Evolutionary conservation across 129 eudicot species (phyloP), one percentile per base, ranked within the genome.

Genomic region (Tagetes erecta): DNA sequence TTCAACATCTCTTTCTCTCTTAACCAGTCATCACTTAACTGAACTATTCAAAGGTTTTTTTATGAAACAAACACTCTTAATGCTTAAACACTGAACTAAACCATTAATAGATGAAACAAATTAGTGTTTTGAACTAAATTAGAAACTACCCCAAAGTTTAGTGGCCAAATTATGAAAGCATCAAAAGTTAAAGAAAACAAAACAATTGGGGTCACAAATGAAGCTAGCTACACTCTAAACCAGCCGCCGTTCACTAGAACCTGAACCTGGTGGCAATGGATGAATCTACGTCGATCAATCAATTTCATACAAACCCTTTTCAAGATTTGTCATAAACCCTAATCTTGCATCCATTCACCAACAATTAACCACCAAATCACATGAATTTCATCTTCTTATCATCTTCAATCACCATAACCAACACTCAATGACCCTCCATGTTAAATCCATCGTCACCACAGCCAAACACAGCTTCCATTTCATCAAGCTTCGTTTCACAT

Each of bases 371-470:
- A 27, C 60, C 78, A 59, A 41, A 58, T 46, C 70, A 62, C 78
- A 74, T 74, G 78, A 74, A 64, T 76, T n/a, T 20, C 27, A 20
- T 20, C 27, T 20, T 56, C 44, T 36, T 68, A 34, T 62, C 67
- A 38, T 46, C 74, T 63, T 12, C 75, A 60, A 42, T 79, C 81
- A 44, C 70, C 8, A 60, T 60, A 70, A 36, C 74, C 77, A 4
- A 42, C 77, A 71, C 71, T 76, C 80, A 82, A 88, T 88, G 95
- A 75, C 82, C 86, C 88, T 88, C 83, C 87, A 82, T 85, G 84
- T 80, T 53, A 81, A 78, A 81, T 81, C 76, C 81, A 81, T 84
- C 64, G 83, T 85, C 78, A 70, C 84, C 67, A 72, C 82, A 45
- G 76, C 73, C 2, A 72, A 71, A 38, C 66, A 42, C 14, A 72